These are phyloP conservation scores for Lipomyces kockii DNA, from an alignment of 805 yeast genomes.

Conservation along the genomic window DNA sequence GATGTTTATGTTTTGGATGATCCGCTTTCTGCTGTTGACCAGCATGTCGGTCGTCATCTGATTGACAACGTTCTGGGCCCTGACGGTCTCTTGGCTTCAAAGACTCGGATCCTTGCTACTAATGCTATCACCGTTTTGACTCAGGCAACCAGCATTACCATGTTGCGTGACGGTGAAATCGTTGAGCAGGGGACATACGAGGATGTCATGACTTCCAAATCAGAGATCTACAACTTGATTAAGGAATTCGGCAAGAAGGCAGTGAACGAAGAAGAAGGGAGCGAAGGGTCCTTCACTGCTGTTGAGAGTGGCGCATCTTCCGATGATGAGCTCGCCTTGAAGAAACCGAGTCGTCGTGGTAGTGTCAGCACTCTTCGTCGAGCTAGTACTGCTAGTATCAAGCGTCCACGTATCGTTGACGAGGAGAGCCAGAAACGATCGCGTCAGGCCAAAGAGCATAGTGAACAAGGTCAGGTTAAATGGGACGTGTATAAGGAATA, in stretches of 20 bases:
- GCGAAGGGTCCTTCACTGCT: slow-evolving; percentile 15
- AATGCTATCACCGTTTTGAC: slow-evolving; percentile 82
- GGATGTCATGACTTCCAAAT: slow-evolving; percentile 37
- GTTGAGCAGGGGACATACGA: slow-evolving; percentile 46
- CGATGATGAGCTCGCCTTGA: slow-evolving; percentile 24
- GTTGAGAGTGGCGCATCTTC: slow-evolving; percentile 22
- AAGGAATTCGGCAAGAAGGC: slow-evolving; percentile 39
- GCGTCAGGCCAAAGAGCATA: slow-evolving; percentile 62
- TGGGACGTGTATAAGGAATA: slow-evolving; percentile 84
- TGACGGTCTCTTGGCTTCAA: slow-evolving; percentile 71
- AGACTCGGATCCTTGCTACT: slow-evolving; percentile 81
- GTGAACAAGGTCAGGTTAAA: slow-evolving; percentile 92
- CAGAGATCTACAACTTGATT: slow-evolving; percentile 36
- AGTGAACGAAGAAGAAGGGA: slow-evolving; percentile 20
- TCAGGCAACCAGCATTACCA: slow-evolving; percentile 69
- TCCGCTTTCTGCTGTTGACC: slow-evolving; percentile 95
- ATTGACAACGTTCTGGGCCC: slow-evolving; percentile 83
- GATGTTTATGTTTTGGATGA: slow-evolving; percentile 91
- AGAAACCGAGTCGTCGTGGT: slow-evolving; percentile 18
- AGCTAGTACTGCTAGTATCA: slow-evolving; percentile 68
- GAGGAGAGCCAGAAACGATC: slow-evolving; percentile 38
- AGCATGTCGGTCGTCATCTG: slow-evolving; percentile 89
- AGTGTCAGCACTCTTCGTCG: slow-evolving; percentile 52
- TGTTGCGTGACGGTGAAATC: slow-evolving; percentile 60
- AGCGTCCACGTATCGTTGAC: slow-evolving; percentile 39